Conservation (phyloP, 306 rosid genomes). For the Quercus gilva region DNA sequence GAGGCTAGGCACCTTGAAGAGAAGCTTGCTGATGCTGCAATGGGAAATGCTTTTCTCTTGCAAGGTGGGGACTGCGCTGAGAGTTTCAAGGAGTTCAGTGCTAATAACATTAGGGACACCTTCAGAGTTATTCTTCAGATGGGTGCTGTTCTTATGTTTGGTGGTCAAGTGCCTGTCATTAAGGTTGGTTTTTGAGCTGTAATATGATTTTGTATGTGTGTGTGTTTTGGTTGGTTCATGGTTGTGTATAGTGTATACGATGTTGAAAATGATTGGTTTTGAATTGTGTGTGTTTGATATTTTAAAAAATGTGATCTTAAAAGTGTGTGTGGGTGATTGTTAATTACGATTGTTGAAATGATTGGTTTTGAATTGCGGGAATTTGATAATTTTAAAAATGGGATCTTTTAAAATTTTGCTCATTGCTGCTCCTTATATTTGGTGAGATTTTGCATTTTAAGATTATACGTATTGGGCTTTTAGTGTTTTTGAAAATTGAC, state of each 20-base stretch:
- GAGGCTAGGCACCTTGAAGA: constrained; percentile 74
- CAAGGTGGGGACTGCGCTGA: constrained; percentile 80
- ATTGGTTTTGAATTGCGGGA: background rate
- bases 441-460: background rate
- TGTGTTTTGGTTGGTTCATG: background rate
- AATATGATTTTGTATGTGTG: too few species aligned
- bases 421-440: background rate
- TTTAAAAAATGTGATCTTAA: too few species aligned
- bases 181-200: constrained; percentile 36
- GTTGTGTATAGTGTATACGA: too few species aligned
- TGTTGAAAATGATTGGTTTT: too few species aligned
- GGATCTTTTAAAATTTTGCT: background rate
- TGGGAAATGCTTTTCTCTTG: constrained; percentile 68
- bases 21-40: constrained; percentile 64
- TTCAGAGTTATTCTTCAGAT: constrained; percentile 67
- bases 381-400: background rate
- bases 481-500: too few species aligned
- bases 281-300: too few species aligned
- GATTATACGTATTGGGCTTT: background rate
- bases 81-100: constrained; percentile 82
- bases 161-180: constrained; percentile 65
- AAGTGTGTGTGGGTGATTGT: background rate
- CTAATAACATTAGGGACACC: constrained; percentile 65
- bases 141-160: constrained; percentile 80
- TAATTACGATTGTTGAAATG: background rate